A percentile compares a stretch with the other conserved stretches of the same genome.
Conservation (phyloP, 164 flowering plant genomes). For the Magnolia sinica region DNA sequence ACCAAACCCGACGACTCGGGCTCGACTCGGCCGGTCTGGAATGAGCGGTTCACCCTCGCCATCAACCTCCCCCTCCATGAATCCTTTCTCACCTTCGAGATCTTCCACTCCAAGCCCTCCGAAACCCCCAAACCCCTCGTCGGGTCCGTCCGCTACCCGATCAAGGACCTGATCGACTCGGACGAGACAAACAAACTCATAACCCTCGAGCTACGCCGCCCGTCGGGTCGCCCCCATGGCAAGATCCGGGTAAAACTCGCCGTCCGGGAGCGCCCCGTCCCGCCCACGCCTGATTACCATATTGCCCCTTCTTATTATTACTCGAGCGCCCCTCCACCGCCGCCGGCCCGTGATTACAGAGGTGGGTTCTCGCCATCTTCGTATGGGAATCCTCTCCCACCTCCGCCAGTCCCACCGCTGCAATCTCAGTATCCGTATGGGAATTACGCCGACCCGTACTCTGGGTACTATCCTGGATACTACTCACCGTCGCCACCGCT, state of each 20-base stretch:
- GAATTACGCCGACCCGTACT: constrained; percentile 30
- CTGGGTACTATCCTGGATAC: constrained; percentile 40
- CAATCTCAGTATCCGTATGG: constrained; percentile 22
- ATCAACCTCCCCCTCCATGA: constrained; percentile 38
- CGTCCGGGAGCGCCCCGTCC: constrained; percentile 45
- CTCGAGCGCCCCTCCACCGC: constrained; percentile 37
- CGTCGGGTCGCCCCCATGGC: constrained; percentile 92
- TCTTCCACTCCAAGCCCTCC: constrained; percentile 68
- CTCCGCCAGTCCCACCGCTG: constrained; percentile 25
- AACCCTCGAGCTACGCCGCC: constrained; percentile 58
- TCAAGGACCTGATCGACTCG: constrained; percentile 36
- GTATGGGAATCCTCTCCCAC: constrained; percentile 18
- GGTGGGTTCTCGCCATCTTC: constrained; percentile 21
- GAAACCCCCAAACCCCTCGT: constrained; percentile 66
- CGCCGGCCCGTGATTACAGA: constrained; percentile 22
- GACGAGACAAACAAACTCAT: constrained; percentile 26
- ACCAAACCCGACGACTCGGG: constrained; percentile 69
- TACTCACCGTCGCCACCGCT: constrained; percentile 37
- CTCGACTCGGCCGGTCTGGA: constrained; percentile 74
- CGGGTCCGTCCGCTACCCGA: constrained; percentile 47
- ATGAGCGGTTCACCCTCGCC: constrained; percentile 64
- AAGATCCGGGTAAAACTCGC: constrained; percentile 61
- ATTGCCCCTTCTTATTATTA: constrained; percentile 43
- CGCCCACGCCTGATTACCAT: constrained; percentile 32
- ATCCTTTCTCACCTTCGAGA: constrained; percentile 50